Percentiles rank a stretch among this genome's conserved stretches.
These are phyloP conservation scores for Beta macrorhiza DNA, from an alignment of 179 eudicot species.

Conservation along the genomic window DNA sequence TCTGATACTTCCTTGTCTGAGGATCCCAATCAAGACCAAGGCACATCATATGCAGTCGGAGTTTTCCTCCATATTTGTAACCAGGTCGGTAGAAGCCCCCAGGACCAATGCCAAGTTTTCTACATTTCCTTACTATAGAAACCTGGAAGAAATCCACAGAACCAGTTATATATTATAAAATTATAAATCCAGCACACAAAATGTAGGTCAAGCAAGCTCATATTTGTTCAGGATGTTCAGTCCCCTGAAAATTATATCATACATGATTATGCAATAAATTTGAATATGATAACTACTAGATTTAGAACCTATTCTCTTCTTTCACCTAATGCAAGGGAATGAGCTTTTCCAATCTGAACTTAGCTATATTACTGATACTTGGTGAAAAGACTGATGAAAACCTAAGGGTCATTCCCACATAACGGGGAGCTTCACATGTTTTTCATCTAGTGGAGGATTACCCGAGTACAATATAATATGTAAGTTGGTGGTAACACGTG, in stretches of 20 bases:
- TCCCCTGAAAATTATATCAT: background rate
- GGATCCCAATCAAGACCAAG: constrained; percentile 88
- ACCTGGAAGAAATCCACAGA: constrained; percentile 34
- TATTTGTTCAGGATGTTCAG: background rate
- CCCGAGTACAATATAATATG: background rate
- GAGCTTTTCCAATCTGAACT: too few species aligned
- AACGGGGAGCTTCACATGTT: background rate
- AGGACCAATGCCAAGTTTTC: constrained; percentile 57
- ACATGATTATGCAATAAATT: background rate
- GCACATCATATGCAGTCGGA: constrained; percentile 77
- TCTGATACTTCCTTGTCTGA: constrained; percentile 48
- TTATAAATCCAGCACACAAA: background rate
- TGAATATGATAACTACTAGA: background rate
- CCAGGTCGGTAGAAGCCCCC: constrained; percentile 86
- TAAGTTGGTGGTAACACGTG: too few species aligned
- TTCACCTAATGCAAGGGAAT: too few species aligned
- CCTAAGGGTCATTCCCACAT: too few species aligned
- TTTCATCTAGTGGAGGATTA: background rate
- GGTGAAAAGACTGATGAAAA: too few species aligned
- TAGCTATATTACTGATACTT: too few species aligned
- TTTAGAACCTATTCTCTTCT: background rate
- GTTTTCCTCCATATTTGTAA: constrained; percentile 52
- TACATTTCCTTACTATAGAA: constrained; percentile 43
- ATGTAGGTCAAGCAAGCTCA: background rate
- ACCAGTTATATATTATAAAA: background rate